These are phyloP conservation scores for Begonia masoniana DNA, from an alignment of 306 rosid genomes.

Conservation along the genomic window DNA sequence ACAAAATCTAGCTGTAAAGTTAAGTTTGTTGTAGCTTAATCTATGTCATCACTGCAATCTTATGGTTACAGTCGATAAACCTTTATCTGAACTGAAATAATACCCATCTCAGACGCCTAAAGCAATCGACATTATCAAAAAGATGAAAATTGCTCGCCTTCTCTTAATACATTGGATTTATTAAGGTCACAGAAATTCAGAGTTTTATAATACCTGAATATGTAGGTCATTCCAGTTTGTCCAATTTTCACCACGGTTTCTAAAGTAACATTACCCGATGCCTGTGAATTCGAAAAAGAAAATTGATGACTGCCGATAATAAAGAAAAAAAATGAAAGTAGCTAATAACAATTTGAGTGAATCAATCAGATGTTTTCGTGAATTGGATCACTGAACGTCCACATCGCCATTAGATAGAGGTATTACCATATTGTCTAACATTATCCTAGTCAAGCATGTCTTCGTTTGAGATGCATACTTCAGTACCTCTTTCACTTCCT, in stretches of 20 bases:
- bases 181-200: neutral
- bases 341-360: neutral
- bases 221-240: slow-evolving; percentile 77
- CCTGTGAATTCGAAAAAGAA: slow-evolving; percentile 27
- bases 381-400: slow-evolving; percentile 13
- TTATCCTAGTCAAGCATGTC: slow-evolving; percentile 68
- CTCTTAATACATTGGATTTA: too few species aligned
- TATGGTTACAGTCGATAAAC: too few species aligned
- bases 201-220: slow-evolving; percentile 61
- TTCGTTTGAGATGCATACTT: slow-evolving; percentile 54
- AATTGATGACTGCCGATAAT: slow-evolving; percentile 6
- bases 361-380: neutral
- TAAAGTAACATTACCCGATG: slow-evolving; percentile 87
- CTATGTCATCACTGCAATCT: too few species aligned
- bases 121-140: too few species aligned
- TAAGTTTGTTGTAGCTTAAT: too few species aligned
- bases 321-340: neutral
- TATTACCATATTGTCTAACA: slow-evolving; percentile 96
- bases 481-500: slow-evolving; percentile 63
- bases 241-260: slow-evolving; percentile 62
- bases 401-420: slow-evolving; percentile 67
- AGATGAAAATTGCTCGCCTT: neutral
- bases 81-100: too few species aligned
- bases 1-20: too few species aligned
- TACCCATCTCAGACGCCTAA: too few species aligned